Base-by-base conservation (phyloP, 1,284 basidiomycete genomes). In the Ceratobasidium sp. region DNA sequence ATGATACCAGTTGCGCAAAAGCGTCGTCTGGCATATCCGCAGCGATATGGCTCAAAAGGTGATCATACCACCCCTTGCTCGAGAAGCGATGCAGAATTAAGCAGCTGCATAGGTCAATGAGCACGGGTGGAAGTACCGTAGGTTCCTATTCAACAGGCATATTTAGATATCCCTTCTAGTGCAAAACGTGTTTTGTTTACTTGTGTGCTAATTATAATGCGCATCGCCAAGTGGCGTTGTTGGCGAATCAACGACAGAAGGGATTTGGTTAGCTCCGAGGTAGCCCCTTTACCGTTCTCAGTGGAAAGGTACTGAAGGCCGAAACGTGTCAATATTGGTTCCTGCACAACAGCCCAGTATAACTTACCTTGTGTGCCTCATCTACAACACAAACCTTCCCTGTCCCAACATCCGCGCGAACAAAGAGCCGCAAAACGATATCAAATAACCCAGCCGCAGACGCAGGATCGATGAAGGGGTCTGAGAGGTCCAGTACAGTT, bases 321-420 rank as follows among this genome's bases (percentile, higher is more conserved):
- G 11, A 33, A 42, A 30, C 39, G 7, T 47, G 23, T 11, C 11
- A 19, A 5, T 42, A 30, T 62, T 21, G 59, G 54, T 13, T 53
- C 25, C 9, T 30, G 47, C 8, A 13, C 19, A 57, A 39, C 39
- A 21, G n/a, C 0, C 36, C 7, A 14, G n/a, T 36, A 9, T 2
- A 21, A 50, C 79, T 54, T 67, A 87, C 88, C 75, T 90, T 90
- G 73, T 90, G 88, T 0, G 88, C 88, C 71, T 90, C 89, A 57
- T 90, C 88, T 0, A 90, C 84, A 0, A 90, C 81, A 1, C 90
- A 79, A 0, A 89, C 84, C 71, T 90, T 90, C 1, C 88, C 89
- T 0, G 85, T 85, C 1, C 76, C 79, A 0, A 88, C 80, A 11
- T 85, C 78, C 0, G 85, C 81, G 19, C 87, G 80, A n/a, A 88